phyloP scores from a whole-genome alignment of 2,329 filamentous ascomycete species.

The Hymenoscyphus fraxineus region DNA sequence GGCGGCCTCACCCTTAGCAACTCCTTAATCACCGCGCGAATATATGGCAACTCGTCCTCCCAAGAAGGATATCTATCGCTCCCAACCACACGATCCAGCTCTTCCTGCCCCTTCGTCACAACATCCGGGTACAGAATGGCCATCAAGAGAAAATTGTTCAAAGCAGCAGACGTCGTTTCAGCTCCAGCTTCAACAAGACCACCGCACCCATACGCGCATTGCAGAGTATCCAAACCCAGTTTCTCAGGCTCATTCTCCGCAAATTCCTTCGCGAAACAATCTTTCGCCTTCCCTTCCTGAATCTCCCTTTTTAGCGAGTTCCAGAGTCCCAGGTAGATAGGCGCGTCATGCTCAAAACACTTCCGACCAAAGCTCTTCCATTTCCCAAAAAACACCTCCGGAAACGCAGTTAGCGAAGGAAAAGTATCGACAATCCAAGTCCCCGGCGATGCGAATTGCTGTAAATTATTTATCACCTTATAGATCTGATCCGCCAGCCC shows the following conservation, averaged over 20 bases:
- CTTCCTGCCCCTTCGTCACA: slow-evolving; percentile 37
- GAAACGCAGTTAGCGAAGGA: slow-evolving; percentile 32
- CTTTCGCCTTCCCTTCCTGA: slow-evolving; percentile 34
- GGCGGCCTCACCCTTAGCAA: slow-evolving; percentile 41
- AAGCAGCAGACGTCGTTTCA: slow-evolving; percentile 34
- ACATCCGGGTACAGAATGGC: slow-evolving; percentile 38
- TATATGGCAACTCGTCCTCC: slow-evolving; percentile 38
- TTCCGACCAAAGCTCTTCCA: slow-evolving; percentile 21
- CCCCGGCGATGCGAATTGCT: slow-evolving; percentile 37
- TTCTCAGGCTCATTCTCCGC: slow-evolving; percentile 38
- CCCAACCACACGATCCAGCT: slow-evolving; percentile 40
- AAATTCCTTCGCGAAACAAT: slow-evolving; percentile 44
- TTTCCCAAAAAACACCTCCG: slow-evolving; percentile 25
- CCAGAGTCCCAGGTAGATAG: slow-evolving; percentile 36
- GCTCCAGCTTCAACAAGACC: slow-evolving; percentile 41
- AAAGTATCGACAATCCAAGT: slow-evolving; percentile 38
- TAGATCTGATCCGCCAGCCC: slow-evolving; percentile 35
- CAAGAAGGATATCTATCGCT: slow-evolving; percentile 35
- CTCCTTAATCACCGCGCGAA: slow-evolving; percentile 42
- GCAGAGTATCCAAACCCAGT: slow-evolving; percentile 41
- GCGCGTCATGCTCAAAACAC: slow-evolving; percentile 18
- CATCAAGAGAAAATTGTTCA: slow-evolving; percentile 36
- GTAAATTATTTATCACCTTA: slow-evolving; percentile 36
- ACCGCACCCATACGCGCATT: slow-evolving; percentile 43
- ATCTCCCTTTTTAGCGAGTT: slow-evolving; percentile 37